These are phyloP conservation scores for Skeletonema potamos DNA, from an alignment of 108 stramenopile species.

Conservation along the genomic window DNA sequence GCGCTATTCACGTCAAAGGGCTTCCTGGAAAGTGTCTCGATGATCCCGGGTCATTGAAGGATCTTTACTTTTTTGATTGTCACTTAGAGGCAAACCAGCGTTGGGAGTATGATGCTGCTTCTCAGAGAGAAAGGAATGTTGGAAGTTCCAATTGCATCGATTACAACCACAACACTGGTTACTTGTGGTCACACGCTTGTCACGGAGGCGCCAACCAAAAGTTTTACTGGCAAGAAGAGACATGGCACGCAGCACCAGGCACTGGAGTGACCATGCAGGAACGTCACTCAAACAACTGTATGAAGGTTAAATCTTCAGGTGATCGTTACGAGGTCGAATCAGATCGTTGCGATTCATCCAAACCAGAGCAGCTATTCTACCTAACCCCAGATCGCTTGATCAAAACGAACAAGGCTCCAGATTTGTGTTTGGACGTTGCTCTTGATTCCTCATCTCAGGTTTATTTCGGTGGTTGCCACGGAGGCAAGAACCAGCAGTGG, in stretches of 20 bases:
- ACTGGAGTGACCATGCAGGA: no score
- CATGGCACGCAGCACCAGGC: not conserved
- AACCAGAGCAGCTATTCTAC: no score
- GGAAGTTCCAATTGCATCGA: not conserved
- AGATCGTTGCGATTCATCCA: no score
- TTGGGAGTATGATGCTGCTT: not conserved
- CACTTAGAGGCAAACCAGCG: not conserved
- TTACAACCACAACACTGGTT: not conserved
- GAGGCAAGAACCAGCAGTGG: no score
- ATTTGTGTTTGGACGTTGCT: no score
- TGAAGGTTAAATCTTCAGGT: no score
- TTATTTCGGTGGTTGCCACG: no score
- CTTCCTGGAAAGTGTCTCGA: slow-evolving; percentile 8
- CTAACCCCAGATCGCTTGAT: no score
- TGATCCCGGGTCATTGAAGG: not conserved
- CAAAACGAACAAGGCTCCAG: no score
- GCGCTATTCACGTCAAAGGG: not conserved
- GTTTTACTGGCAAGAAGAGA: not conserved
- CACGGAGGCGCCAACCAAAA: not conserved
- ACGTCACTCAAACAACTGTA: no score
- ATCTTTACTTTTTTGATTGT: not conserved
- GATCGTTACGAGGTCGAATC: no score
- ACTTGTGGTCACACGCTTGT: not conserved
- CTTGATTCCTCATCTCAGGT: no score
- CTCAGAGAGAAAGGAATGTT: not conserved